Conservation (phyloP, 2,329 filamentous ascomycete species). For the Fusarium drepaniforme region DNA sequence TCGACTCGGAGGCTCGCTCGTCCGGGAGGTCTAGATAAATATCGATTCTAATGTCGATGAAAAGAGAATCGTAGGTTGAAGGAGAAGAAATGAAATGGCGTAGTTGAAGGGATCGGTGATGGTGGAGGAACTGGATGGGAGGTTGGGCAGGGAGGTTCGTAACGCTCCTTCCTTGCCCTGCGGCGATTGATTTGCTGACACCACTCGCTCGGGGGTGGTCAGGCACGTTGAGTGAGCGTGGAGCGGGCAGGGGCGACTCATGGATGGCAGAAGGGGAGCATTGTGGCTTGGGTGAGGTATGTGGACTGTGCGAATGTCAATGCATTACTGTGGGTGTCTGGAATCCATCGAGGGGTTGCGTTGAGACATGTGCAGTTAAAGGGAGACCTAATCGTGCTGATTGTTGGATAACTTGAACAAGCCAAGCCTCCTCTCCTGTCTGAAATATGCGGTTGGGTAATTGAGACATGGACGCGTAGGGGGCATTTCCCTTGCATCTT, state of each 20-base stretch:
- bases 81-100: not conserved
- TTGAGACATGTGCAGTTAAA: not conserved
- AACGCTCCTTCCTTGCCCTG: slow-evolving; percentile 35
- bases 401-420: not conserved
- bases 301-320: slow-evolving; percentile 4
- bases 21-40: not conserved
- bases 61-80: not conserved
- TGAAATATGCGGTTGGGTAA: not conserved
- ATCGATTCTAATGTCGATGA: slow-evolving; percentile 3
- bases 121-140: slow-evolving; percentile 12
- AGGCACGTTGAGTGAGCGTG: slow-evolving; percentile 25
- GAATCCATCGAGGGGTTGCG: not conserved
- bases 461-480: slow-evolving; percentile 2
- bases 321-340: slow-evolving; percentile 25
- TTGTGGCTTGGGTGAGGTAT: slow-evolving; percentile 32
- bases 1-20: not conserved
- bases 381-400: not conserved
- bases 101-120: slow-evolving; percentile 5
- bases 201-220: slow-evolving; percentile 8
- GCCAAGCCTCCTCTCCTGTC: not conserved
- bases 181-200: slow-evolving; percentile 21
- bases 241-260: slow-evolving; percentile 17
- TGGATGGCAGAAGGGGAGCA: slow-evolving; percentile 20
- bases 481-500: slow-evolving; percentile 1
- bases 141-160: slow-evolving; percentile 34